A percentile compares a stretch with the other conserved stretches of the same genome.
Evolutionary conservation across 2,329 filamentous ascomycete species (phyloP).

Genomic region (Achaetomium macrosporum): DNA sequence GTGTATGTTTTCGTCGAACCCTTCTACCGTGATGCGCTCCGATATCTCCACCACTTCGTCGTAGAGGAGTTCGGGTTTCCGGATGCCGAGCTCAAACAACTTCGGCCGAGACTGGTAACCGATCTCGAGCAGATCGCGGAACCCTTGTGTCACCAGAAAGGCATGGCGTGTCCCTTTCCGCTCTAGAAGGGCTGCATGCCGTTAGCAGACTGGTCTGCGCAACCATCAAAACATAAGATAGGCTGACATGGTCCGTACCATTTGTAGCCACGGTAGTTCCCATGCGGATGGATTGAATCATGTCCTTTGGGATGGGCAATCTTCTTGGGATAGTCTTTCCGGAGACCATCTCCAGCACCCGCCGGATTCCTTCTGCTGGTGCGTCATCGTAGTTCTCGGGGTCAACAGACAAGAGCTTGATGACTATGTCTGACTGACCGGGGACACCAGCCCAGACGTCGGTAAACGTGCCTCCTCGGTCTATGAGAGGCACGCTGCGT

Average conservation of each 20-base stretch:
- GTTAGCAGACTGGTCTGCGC: no score
- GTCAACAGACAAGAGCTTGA: constrained; percentile 73
- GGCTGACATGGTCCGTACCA: constrained; percentile 4
- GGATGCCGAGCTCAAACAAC: constrained; percentile 86
- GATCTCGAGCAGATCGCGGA: constrained; percentile 81
- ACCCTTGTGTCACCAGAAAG: constrained; percentile 80
- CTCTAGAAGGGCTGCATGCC: constrained; percentile 62
- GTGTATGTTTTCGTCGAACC: constrained; percentile 79
- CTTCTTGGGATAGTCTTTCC: constrained; percentile 72
- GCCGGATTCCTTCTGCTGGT: constrained; percentile 82
- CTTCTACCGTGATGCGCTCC: constrained; percentile 84
- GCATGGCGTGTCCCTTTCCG: constrained; percentile 85
- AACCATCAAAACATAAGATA: no score
- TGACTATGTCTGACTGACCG: constrained; percentile 29
- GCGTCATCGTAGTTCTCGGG: constrained; percentile 87
- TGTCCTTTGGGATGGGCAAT: constrained; percentile 69
- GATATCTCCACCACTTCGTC: constrained; percentile 81
- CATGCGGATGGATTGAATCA: constrained; percentile 91
- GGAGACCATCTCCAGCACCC: constrained; percentile 74
- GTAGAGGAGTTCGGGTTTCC: constrained; percentile 82
- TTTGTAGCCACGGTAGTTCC: constrained; percentile 94
- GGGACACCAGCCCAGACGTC: constrained; percentile 80
- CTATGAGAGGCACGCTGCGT: constrained; percentile 39
- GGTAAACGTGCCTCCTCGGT: constrained; percentile 83
- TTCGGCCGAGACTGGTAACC: constrained; percentile 85